Evolutionary conservation across 192 early-diverging fungal genomes (phyloP), one percentile per base, ranked within the genome.

Genomic region (Gamsiella multidivaricata): DNA sequence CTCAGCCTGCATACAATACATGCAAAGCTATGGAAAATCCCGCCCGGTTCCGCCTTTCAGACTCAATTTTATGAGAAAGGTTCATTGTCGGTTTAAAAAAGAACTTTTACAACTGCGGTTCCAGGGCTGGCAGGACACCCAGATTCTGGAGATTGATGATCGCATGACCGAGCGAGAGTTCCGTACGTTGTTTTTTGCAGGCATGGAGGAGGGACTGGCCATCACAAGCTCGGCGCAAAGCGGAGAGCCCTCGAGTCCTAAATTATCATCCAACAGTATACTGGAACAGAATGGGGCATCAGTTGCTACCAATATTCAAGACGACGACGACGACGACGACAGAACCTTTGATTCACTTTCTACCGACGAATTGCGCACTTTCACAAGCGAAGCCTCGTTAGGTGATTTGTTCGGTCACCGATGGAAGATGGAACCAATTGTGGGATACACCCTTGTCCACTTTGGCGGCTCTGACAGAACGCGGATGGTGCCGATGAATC

Each of bases 401-500:
- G 70, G 70, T 17, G 70, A 73, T n/a, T 17, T 73, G 39, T 73
- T 73, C 53, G 70, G 70, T 39, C 70, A 73, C 15, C 61, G 70
- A 14, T 73, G 70, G 70, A 73, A 55, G 39, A 65, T 55, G 6
- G 70, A 73, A 39, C 70, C 70, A 7, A 63, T 73, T 22, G 70
- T 73, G 11, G 70, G 70, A 20, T 73, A 73, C 32, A 73, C 70
- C 4, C 49, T 73, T 12, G 70, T 73, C 8, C 70, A 73, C 31
- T 73, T 73, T 52, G 70, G 70, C 12, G 70, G 70, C 1, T 73
- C 70, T 11, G 70, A 73, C 61, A 34, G 70, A 11, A 73, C 70
- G 2, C 54, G 70, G 3, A 73, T 73, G 70, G 70, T 73, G n/a
- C 70, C 70, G 4, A 73, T 73, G 70, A 73, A 73, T 32, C 70